Conservation (phyloP, 2,329 filamentous ascomycete species). For the Tolypocladium endophyticum region DNA sequence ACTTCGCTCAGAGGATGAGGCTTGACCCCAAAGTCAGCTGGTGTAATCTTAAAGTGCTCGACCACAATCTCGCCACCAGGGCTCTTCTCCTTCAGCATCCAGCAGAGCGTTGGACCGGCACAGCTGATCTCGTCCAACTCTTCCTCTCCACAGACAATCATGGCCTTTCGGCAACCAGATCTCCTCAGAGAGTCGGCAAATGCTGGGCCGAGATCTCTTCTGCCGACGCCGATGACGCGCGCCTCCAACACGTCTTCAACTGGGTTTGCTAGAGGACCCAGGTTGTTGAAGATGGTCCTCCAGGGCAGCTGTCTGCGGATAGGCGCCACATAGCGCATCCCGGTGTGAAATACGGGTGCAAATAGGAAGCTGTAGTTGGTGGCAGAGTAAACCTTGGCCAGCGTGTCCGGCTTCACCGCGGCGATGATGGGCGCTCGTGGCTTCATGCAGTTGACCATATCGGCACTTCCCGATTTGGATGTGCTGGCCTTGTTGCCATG, state of each 20-base stretch:
- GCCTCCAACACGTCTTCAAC: constrained; percentile 78
- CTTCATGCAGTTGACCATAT: constrained; percentile 68
- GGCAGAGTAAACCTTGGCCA: constrained; percentile 61
- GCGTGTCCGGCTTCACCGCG: constrained; percentile 60
- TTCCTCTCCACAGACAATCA: constrained; percentile 89
- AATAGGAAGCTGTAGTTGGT: constrained; percentile 95
- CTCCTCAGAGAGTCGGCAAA: constrained; percentile 78
- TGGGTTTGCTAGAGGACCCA: constrained; percentile 87
- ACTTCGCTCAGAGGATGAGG: constrained; percentile 67
- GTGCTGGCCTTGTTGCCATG: constrained; percentile 95
- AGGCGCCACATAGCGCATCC: constrained; percentile 80
- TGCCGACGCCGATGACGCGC: constrained; percentile 84
- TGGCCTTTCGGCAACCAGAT: constrained; percentile 67
- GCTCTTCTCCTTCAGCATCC: constrained; percentile 54
- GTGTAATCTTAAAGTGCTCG: constrained; percentile 67
- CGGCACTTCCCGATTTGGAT: constrained; percentile 89
- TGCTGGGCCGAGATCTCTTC: constrained; percentile 74
- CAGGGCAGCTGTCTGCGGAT: constrained; percentile 83
- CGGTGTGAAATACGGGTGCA: constrained; percentile 91
- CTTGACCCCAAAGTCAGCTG: constrained; percentile 78
- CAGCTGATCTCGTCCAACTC: constrained; percentile 94
- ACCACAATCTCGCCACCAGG: constrained; percentile 38
- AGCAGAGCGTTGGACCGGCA: constrained; percentile 80
- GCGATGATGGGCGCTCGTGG: constrained; percentile 64
- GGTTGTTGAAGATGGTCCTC: constrained; percentile 94